A percentile compares a stretch with the other conserved stretches of the same genome.
Evolutionary conservation across 768 basidiomycete genomes (phyloP).

Genomic region (Holtermannia corniformis): DNA sequence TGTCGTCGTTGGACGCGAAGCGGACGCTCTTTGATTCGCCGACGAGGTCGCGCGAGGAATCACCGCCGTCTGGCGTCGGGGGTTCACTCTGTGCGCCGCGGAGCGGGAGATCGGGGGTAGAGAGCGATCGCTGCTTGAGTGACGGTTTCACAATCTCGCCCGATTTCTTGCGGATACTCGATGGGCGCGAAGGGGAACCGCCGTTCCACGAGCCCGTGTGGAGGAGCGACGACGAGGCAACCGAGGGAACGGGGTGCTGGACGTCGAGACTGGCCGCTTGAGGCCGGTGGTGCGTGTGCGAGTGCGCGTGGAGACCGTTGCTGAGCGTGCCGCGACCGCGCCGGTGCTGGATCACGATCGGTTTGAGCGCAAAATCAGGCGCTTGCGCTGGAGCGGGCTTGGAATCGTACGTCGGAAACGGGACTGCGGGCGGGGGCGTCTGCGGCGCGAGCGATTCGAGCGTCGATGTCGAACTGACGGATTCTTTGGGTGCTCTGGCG

Average conservation of each 20-base stretch:
- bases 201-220: background rate
- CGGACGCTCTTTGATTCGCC: constrained; percentile 65
- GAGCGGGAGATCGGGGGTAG: constrained; percentile 47
- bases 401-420: constrained; percentile 21
- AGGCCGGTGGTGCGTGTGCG: constrained; percentile 16
- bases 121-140: constrained; percentile 61
- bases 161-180: constrained; percentile 77
- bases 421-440: constrained; percentile 27
- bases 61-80: constrained; percentile 51
- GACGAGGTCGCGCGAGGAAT: constrained; percentile 8
- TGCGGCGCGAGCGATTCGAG: constrained; percentile 21
- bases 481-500: constrained; percentile 18
- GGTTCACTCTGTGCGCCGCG: constrained; percentile 53
- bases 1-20: constrained; percentile 47
- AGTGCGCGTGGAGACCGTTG: constrained; percentile 23
- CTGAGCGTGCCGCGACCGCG: constrained; percentile 33
- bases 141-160: constrained; percentile 89
- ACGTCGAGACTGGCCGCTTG: constrained; percentile 1
- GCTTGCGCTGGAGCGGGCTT: constrained; percentile 8
- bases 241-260: constrained; percentile 10
- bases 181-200: constrained; percentile 5
- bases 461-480: constrained; percentile 28
- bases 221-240: background rate
- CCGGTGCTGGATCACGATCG: constrained; percentile 12
- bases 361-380: constrained; percentile 2